These are phyloP conservation scores for Trametes coccinea DNA, from an alignment of 768 basidiomycete species.

Conservation along the genomic window DNA sequence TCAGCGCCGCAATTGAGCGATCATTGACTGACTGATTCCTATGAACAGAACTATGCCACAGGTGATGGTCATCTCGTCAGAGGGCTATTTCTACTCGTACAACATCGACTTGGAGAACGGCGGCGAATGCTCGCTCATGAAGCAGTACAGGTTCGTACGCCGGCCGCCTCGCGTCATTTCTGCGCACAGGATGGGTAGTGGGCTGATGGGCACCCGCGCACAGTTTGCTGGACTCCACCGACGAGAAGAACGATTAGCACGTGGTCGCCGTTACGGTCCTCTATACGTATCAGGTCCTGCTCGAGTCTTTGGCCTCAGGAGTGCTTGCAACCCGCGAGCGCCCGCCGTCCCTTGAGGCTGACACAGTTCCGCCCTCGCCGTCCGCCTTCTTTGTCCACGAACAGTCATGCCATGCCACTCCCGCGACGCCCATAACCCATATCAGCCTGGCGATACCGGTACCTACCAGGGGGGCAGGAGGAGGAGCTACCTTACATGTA, in stretches of 20 bases:
- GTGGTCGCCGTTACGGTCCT: background rate
- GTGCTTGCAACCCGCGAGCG: too few relatives aligned
- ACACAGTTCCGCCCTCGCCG: background rate
- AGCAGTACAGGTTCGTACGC: conserved; percentile 76
- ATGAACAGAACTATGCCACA: conserved; percentile 81
- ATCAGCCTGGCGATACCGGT: background rate
- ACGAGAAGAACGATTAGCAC: conserved; percentile 23
- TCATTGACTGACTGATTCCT: background rate
- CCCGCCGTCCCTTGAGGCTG: too few relatives aligned
- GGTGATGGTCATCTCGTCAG: conserved; percentile 94
- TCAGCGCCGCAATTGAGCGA: too few relatives aligned
- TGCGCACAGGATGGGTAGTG: background rate
- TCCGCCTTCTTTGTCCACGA: background rate
- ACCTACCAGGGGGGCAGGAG: background rate
- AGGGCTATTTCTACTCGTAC: conserved; percentile 95
- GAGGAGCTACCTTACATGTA: background rate
- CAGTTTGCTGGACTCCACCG: conserved; percentile 31
- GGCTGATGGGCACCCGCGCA: too few relatives aligned
- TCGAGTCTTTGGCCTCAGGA: background rate
- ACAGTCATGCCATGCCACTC: background rate
- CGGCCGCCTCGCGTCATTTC: too few relatives aligned
- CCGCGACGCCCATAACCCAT: background rate
- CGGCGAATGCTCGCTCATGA: conserved; percentile 92
- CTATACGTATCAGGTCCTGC: background rate
- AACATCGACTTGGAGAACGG: conserved; percentile 95